A percentile compares a stretch with the other conserved stretches of the same genome.
Evolutionary conservation across 371 early-diverging fungal genomes (phyloP).

Genomic region (Mortierella sp.): DNA sequence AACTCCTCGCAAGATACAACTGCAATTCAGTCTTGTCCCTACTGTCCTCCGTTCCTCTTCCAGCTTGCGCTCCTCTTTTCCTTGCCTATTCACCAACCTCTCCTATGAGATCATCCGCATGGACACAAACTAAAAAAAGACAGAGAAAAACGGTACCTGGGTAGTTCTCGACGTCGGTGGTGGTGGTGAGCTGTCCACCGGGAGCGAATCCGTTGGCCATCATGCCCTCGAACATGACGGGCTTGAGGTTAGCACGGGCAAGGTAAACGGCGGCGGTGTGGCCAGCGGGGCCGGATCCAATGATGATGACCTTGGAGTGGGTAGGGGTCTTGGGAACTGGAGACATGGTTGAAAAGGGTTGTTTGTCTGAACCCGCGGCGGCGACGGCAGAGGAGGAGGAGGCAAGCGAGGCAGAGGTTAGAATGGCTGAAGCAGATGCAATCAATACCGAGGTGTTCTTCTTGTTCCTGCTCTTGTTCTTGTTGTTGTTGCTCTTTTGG

Average conservation of each 20-base stretch:
- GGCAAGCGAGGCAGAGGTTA: conserved; percentile 41
- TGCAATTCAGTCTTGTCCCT: background rate
- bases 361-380: conserved; percentile 23
- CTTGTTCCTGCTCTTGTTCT: conserved; percentile 7
- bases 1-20: background rate
- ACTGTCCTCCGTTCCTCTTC: background rate
- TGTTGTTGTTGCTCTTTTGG: background rate
- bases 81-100: background rate
- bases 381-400: conserved; percentile 18
- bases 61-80: background rate
- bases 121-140: background rate
- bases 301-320: conserved; percentile 64
- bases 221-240: conserved; percentile 98
- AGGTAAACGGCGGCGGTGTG: conserved; percentile 97
- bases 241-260: conserved; percentile 92
- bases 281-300: conserved; percentile 96
- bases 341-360: conserved; percentile 39
- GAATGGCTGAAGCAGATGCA: conserved; percentile 45
- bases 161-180: conserved; percentile 94
- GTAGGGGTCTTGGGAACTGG: conserved; percentile 39
- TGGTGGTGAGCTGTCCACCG: conserved; percentile 94
- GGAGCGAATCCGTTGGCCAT: conserved; percentile 92
- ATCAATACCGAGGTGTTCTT: conserved; percentile 13
- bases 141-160: conserved; percentile 63
- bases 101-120: background rate